phyloP scores from a whole-genome alignment of 2,329 filamentous ascomycete species.

The Pyrenophora tritici-repentis region DNA sequence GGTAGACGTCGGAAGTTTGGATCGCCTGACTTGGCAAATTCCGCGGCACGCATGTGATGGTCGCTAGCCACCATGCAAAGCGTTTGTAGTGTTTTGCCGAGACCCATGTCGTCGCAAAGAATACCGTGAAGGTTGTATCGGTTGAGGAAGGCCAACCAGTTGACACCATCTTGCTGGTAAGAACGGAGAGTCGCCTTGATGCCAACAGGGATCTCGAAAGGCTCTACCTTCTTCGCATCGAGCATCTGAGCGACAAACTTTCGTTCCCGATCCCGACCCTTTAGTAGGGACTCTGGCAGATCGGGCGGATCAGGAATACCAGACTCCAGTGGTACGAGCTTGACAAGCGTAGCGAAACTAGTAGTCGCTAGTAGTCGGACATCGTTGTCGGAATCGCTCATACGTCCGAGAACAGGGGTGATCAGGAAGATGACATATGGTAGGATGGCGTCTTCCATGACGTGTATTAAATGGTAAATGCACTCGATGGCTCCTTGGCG shows the following conservation, averaged over 20 bases:
- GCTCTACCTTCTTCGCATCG: constrained; percentile 94
- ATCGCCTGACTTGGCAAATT: constrained; percentile 81
- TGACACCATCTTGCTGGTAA: constrained; percentile 98
- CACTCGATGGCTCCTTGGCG: constrained; percentile 93
- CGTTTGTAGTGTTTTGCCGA: constrained; percentile 96
- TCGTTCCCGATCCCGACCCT: constrained; percentile 89
- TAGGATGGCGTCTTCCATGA: constrained; percentile 95
- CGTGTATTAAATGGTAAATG: constrained; percentile 95
- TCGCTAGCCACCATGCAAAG: constrained; percentile 98
- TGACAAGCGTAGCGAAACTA: constrained; percentile 94
- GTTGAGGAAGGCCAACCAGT: constrained; percentile 98
- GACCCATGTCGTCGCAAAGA: constrained; percentile 98
- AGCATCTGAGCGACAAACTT: constrained; percentile 97
- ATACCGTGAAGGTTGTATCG: constrained; percentile 98
- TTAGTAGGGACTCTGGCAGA: constrained; percentile 82
- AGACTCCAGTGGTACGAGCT: constrained; percentile 93
- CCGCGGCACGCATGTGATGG: constrained; percentile 89
- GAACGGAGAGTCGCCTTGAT: constrained; percentile 97
- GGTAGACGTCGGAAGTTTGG: constrained; percentile 79
- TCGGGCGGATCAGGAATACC: constrained; percentile 97
- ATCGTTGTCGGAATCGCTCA: constrained; percentile 98
- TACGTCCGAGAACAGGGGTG: constrained; percentile 91
- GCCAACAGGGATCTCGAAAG: constrained; percentile 89
- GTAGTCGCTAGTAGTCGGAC: constrained; percentile 93
- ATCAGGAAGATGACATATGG: constrained; percentile 99